Conservation (phyloP, 352 stramenopile genomes). For the Pythium oligandrum region DNA sequence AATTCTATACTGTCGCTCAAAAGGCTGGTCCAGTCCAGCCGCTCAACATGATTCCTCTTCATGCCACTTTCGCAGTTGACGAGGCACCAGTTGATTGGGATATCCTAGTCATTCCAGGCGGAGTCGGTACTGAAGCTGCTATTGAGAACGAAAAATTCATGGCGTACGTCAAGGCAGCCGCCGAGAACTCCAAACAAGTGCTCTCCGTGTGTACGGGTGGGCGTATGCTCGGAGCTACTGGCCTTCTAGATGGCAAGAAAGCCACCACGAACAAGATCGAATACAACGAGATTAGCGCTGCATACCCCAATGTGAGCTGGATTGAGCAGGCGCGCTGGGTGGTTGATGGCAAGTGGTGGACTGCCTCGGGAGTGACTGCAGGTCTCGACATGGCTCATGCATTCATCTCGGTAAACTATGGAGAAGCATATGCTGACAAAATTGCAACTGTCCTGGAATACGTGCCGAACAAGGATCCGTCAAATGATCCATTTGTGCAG, state of each 20-base stretch:
- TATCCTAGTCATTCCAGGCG: conserved; percentile 41
- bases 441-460: conserved; percentile 41
- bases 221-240: conserved; percentile 34
- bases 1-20: conserved; percentile 48
- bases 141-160: conserved; percentile 26
- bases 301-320: conserved; percentile 36
- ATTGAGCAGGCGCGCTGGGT: conserved; percentile 56
- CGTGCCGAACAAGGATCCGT: conserved; percentile 25
- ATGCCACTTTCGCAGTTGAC: conserved; percentile 24
- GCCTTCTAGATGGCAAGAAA: conserved; percentile 32
- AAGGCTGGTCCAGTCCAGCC: conserved; percentile 25
- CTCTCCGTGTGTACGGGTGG: conserved; percentile 57
- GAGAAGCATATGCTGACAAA: conserved; percentile 16
- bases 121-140: conserved; percentile 20
- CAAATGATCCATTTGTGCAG: conserved; percentile 37
- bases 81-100: conserved; percentile 29
- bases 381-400: conserved; percentile 62
- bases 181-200: conserved; percentile 28
- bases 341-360: conserved; percentile 51
- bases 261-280: conserved; percentile 64
- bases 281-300: conserved; percentile 29
- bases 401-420: conserved; percentile 31
- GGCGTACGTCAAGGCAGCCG: conserved; percentile 27
- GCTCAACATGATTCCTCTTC: conserved; percentile 34
- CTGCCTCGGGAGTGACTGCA: conserved; percentile 52